Base-by-base conservation (phyloP, 2,329 filamentous ascomycete genomes). In the Raffaelea arxii region DNA sequence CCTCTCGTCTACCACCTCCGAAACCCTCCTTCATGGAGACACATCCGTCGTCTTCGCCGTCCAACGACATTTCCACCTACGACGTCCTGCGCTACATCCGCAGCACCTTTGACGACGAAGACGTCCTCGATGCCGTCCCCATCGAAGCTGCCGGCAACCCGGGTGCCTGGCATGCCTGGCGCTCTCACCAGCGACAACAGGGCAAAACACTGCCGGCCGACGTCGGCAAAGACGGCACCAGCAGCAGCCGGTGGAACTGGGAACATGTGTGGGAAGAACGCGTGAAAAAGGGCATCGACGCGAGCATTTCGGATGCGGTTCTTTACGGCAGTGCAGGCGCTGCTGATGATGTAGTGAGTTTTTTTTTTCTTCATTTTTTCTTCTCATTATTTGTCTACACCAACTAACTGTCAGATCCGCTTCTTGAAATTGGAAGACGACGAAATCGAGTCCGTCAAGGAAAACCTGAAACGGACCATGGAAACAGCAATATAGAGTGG, bases 161-260 rank as follows among this genome's bases (percentile, higher is more conserved):
- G 3, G 87, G 89, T 6, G 92, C 91, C 21, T 97, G 89, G 84
- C 86, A 95, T 66, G 91, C 91, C 4, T 97, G 91, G 91, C 77
- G 80, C 56, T 78, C 85, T 6, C 77, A 91, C 61, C 78, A 82
- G 46, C 67, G 62, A 56, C 56, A 75, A 64, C 46, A 46, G 9
- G 41, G 46, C 10, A 47, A 25, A 16, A 19, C 21, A 3, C 3
- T 30, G 22, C 41, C n/a, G 21, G 22, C 18, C 11, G n/a, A 12
- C 18, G 25, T 4, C 14, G 40, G 9, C 16, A 71, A 75, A 43
- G 88, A 88, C 0, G 86, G 84, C 6, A n/a, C n/a, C n/a, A n/a
- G n/a, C n/a, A n/a, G n/a, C n/a, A n/a, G n/a, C n/a, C 84, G 94
- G 56, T 97, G 91, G 91, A 94, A 94, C 59, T 97, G 91, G 91